Evolutionary conservation across 2,329 filamentous ascomycete species (phyloP).

Genomic region (Coniella vitis): DNA sequence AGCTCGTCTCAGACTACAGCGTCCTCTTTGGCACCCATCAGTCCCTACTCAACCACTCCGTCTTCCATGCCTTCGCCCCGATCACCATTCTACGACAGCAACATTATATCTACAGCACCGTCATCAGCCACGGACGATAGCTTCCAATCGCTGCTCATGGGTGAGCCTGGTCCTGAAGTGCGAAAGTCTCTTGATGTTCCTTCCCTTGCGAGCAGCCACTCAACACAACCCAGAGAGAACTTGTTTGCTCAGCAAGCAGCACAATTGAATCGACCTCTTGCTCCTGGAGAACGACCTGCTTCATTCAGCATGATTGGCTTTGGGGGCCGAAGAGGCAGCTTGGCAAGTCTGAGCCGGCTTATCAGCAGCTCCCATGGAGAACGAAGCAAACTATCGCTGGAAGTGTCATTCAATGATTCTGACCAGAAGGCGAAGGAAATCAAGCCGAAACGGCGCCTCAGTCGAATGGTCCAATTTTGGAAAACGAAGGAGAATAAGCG

Average conservation of each 20-base stretch:
- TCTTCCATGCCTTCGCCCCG: conserved; percentile 66
- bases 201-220: conserved; percentile 68
- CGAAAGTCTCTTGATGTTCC: conserved; percentile 66
- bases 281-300: conserved; percentile 51
- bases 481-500: conserved; percentile 45
- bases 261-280: conserved; percentile 41
- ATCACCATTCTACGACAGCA: conserved; percentile 60
- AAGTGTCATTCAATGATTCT: conserved; percentile 52
- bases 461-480: conserved; percentile 75
- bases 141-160: conserved; percentile 64
- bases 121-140: conserved; percentile 69
- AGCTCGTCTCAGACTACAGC: conserved; percentile 20
- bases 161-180: conserved; percentile 66
- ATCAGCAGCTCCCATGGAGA: conserved; percentile 71
- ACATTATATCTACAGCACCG: conserved; percentile 66
- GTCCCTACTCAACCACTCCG: conserved; percentile 54
- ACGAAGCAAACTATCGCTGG: conserved; percentile 66
- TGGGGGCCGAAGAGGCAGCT: conserved; percentile 65
- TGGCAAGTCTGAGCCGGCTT: conserved; percentile 69
- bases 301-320: conserved; percentile 57
- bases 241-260: conserved; percentile 36
- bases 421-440: conserved; percentile 52
- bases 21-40: conserved; percentile 42
- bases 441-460: conserved; percentile 58
- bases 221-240: conserved; percentile 68